Base-by-base conservation (phyloP, 2,329 filamentous ascomycete species). In the Aspergillus sp. region DNA sequence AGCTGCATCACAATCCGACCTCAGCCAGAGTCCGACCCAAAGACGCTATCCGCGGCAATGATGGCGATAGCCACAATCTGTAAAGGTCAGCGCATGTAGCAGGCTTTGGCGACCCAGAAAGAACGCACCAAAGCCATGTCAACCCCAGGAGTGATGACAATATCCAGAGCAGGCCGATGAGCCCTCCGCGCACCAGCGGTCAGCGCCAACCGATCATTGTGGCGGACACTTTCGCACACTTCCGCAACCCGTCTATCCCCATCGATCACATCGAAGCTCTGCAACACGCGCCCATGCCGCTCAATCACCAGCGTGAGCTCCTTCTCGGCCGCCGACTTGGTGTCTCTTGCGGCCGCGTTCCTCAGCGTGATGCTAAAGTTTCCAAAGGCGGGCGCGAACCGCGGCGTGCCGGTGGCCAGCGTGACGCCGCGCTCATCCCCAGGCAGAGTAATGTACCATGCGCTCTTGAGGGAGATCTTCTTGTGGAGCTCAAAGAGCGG, bases 401-500 rank as follows among this genome's bases (percentile, higher is more conserved):
- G 54, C 25, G 54, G 53, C 3, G 53, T 40, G 17, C 43, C 61
- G 31, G 50, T 56, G 1, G 52, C 53, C 34, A 59, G 53, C 17
- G 44, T 51, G 4, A 23, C 38, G 6, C 46, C 47, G 11, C 21
- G 34, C 10, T 54, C 45, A 29, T 47, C 43, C 4, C 59, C 60
- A 0, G 62, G 59, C 50, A 63, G 19, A 25, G 50, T 49, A 25
- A 53, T 14, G 47, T 31, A 21, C 56, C 58, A 60, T n/a, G 45
- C 41, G 47, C 47, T 57, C 5, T 44, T 47, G 10, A 55, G n/a
- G 1, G 41, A 49, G 1, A 52, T 19, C n/a, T 54, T 58, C 3
- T 49, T 47, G 40, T 65, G 60, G 1, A 67, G 55, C 23, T 67
- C 64, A 23, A 66, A 67, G 2, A 64, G 50, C 19, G 64, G 64